A percentile compares a stretch with the other conserved stretches of the same genome.
phyloP scores from a whole-genome alignment of 495 filamentous ascomycete species.

The Stereocaulon alpinum region DNA sequence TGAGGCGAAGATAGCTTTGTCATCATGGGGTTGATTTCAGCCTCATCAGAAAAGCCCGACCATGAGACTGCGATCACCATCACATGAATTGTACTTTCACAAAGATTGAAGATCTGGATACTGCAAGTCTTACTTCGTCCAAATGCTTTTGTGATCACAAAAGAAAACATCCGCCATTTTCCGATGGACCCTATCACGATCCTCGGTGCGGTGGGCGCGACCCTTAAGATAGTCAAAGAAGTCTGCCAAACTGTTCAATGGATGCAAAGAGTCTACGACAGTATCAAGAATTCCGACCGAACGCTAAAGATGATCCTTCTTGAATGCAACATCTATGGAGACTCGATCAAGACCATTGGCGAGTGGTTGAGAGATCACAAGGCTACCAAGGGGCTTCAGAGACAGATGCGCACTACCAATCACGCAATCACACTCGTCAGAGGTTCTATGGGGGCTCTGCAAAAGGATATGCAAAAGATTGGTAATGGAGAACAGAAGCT shows the following conservation, averaged over 20 bases:
- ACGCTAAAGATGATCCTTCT: not conserved
- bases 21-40: too few species aligned
- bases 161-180: not conserved
- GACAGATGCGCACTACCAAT: conserved; percentile 15
- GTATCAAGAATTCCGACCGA: not conserved
- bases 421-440: conserved; percentile 11
- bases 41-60: too few species aligned
- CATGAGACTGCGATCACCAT: too few species aligned
- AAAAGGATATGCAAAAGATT: conserved; percentile 10
- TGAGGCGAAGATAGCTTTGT: too few species aligned
- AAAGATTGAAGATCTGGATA: too few species aligned
- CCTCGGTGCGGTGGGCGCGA: not conserved
- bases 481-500: not conserved
- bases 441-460: conserved; percentile 9
- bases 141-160: not conserved
- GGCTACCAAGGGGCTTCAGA: not conserved
- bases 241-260: not conserved
- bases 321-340: conserved; percentile 13
- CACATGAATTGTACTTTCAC: too few species aligned
- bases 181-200: not conserved
- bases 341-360: conserved; percentile 14
- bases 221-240: not conserved
- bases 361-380: conserved; percentile 10
- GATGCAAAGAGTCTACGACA: not conserved
- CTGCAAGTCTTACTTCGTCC: not conserved